Conservation (phyloP, 2,329 filamentous ascomycete genomes). For the Xylariales sp. region DNA sequence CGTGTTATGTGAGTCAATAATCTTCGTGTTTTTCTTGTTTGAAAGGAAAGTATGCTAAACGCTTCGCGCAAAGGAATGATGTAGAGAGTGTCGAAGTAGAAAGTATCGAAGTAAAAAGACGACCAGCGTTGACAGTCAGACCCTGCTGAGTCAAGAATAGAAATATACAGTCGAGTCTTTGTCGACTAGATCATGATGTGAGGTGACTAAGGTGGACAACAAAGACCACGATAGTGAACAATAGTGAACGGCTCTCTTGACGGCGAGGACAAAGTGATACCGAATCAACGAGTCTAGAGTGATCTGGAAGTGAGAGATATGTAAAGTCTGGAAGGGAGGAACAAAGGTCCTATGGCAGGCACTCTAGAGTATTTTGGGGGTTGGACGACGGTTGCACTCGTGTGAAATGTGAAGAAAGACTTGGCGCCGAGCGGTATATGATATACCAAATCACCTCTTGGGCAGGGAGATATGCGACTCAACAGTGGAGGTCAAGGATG, state of each 20-base stretch:
- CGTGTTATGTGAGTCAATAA: no score
- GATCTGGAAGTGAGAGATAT: neutral
- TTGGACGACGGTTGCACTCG: no score
- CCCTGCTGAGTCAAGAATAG: constrained; percentile 15
- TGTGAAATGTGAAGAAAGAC: no score
- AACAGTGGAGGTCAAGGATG: neutral
- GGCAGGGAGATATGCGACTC: no score
- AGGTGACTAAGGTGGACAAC: neutral
- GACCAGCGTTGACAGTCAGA: constrained; percentile 14
- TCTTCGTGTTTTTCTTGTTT: no score
- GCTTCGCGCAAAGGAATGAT: no score
- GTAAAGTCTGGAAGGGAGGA: neutral
- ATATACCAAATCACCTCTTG: no score
- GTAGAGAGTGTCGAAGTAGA: neutral
- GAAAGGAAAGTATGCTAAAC: no score
- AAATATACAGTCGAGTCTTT: constrained; percentile 15
- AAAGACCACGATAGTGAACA: no score
- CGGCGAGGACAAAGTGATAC: neutral
- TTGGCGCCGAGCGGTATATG: no score
- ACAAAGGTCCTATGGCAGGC: no score
- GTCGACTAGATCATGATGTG: constrained; percentile 5
- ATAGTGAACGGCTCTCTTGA: neutral
- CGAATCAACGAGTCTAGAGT: neutral
- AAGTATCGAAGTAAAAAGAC: constrained; percentile 10
- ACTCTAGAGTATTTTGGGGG: no score